These are phyloP conservation scores for Glycine tomentella DNA, from an alignment of 306 rosid genomes.

Conservation along the genomic window DNA sequence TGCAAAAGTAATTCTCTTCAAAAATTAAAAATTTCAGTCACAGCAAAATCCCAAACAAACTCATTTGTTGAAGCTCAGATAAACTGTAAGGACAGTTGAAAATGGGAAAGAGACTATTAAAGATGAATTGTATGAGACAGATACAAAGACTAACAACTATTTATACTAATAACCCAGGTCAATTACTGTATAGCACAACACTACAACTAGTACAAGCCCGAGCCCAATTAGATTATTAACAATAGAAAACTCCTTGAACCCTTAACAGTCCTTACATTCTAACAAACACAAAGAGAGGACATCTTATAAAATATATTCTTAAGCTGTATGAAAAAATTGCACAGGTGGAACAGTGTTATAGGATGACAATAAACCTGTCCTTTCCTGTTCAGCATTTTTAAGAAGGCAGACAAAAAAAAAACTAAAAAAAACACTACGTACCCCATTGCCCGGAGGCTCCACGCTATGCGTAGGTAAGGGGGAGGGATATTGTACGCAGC, in stretches of 20 bases:
- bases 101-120: not conserved
- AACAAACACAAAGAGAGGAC: constrained; percentile 4
- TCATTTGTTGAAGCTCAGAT: not conserved
- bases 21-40: not conserved
- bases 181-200: not conserved
- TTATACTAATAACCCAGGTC: constrained; percentile 8
- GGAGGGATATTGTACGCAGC: no score
- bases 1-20: not conserved
- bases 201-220: not conserved
- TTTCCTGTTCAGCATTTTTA: constrained; percentile 31
- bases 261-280: not conserved
- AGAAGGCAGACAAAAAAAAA: constrained; percentile 14
- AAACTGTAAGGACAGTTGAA: not conserved
- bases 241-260: constrained; percentile 2
- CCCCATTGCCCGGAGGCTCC: no score
- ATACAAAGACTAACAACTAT: constrained; percentile 20
- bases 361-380: not conserved
- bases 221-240: constrained; percentile 15
- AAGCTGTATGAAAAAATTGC: not conserved
- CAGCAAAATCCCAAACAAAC: constrained; percentile 4
- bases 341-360: constrained; percentile 6
- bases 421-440: no score
- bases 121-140: constrained; percentile 1
- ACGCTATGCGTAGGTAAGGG: no score
- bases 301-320: not conserved